Percentiles rank a stretch among this genome's conserved stretches.
phyloP scores from a whole-genome alignment of 768 basidiomycete genomes.

The Neoboletus magnificus region DNA sequence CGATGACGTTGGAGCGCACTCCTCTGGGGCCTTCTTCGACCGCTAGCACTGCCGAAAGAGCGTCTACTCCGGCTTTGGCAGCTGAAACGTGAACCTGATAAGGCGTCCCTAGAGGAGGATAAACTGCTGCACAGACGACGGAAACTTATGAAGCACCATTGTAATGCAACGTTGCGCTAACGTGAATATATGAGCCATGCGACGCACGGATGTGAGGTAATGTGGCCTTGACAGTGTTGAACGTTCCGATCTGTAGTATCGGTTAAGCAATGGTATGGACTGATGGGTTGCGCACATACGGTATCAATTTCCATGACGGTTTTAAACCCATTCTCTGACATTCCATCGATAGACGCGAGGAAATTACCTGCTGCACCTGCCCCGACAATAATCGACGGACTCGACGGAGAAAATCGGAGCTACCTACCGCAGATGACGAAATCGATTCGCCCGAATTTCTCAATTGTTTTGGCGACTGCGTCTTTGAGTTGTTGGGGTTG shows the following conservation, averaged over 20 bases:
- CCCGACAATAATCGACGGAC: not conserved
- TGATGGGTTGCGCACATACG: constrained; percentile 39
- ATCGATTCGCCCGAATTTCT: constrained; percentile 83
- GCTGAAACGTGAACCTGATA: constrained; percentile 93
- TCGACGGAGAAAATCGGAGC: not conserved
- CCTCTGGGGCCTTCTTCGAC: constrained; percentile 94
- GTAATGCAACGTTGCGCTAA: constrained; percentile 88
- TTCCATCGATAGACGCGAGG: constrained; percentile 75
- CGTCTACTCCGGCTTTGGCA: constrained; percentile 93
- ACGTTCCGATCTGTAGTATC: constrained; percentile 71
- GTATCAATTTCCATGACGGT: constrained; percentile 95
- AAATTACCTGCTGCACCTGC: constrained; percentile 96
- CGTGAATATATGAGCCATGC: constrained; percentile 82
- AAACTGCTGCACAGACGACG: not conserved
- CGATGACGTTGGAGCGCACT: constrained; percentile 85
- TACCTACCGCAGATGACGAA: constrained; percentile 87
- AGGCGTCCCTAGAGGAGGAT: constrained; percentile 52
- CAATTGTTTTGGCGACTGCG: constrained; percentile 73
- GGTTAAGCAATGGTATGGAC: not conserved
- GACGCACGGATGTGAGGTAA: constrained; percentile 65
- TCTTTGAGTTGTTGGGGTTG: constrained; percentile 65
- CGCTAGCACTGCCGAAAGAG: constrained; percentile 79
- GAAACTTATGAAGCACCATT: constrained; percentile 42
- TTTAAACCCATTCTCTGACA: constrained; percentile 88
- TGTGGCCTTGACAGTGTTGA: constrained; percentile 93